These are phyloP conservation scores for Alternaria sp. DNA, from an alignment of 2,329 filamentous ascomycete genomes.

Conservation along the genomic window DNA sequence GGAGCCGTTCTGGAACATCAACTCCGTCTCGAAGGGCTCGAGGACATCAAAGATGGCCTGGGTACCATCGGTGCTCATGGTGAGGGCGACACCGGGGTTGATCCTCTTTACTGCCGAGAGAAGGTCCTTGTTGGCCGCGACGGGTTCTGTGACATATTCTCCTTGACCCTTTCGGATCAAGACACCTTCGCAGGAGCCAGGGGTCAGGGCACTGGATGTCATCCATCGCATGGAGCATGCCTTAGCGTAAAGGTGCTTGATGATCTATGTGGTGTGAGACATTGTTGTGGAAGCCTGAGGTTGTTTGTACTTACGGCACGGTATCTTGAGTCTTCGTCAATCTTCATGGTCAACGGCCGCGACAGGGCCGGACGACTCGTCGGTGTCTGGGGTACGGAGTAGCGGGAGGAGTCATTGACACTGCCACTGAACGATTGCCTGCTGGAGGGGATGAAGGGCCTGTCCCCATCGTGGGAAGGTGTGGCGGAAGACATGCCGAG, in stretches of 20 bases:
- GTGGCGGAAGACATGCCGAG: conserved; percentile 13
- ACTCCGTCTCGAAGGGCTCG: conserved; percentile 51
- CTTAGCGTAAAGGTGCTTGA: conserved; percentile 36
- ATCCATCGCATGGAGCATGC: conserved; percentile 33
- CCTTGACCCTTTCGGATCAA: conserved; percentile 71
- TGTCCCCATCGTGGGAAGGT: conserved; percentile 8
- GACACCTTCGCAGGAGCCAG: conserved; percentile 63
- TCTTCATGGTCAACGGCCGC: conserved; percentile 26
- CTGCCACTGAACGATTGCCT: conserved; percentile 19
- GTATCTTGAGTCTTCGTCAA: conserved; percentile 33
- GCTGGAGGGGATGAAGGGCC: conserved; percentile 11
- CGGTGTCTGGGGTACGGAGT: conserved; percentile 14
- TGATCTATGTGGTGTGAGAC: conserved; percentile 25
- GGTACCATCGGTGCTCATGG: conserved; percentile 58
- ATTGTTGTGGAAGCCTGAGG: not conserved
- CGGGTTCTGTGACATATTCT: conserved; percentile 66
- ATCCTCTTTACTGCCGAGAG: conserved; percentile 54
- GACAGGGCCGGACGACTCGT: conserved; percentile 8
- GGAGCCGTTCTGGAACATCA: conserved; percentile 50
- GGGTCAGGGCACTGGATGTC: conserved; percentile 15
- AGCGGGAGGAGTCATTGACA: conserved; percentile 8
- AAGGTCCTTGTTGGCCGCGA: conserved; percentile 48
- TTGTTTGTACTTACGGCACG: conserved; percentile 23
- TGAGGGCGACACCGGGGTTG: conserved; percentile 57
- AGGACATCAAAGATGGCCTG: conserved; percentile 54